These are phyloP conservation scores for Henckelia pumila DNA, from an alignment of 257 asterid genomes.

Conservation along the genomic window DNA sequence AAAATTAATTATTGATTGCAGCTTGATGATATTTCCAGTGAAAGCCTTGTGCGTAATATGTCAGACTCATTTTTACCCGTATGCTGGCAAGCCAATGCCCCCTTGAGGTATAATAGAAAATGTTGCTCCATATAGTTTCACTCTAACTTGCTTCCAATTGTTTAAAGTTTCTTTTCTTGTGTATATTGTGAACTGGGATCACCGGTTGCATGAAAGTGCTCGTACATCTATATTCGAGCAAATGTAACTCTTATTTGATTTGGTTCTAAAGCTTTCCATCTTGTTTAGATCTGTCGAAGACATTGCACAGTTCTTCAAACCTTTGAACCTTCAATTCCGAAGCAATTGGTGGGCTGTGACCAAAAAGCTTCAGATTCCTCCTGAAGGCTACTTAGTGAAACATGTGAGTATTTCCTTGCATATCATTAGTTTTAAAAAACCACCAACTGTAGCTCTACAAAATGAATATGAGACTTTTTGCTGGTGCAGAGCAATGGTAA, in stretches of 20 bases:
- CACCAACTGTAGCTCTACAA: background rate
- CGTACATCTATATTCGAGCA: no score
- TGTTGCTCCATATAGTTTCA: background rate
- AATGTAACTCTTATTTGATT: background rate
- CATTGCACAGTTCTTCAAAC: constrained; percentile 50
- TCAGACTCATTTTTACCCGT: constrained; percentile 61
- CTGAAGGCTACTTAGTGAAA: constrained; percentile 63
- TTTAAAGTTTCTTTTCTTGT: background rate
- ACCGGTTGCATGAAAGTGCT: no score
- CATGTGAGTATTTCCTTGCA: constrained; percentile 38
- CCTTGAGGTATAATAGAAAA: constrained; percentile 42
- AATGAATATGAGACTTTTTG: constrained; percentile 6
- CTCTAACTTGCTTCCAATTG: background rate
- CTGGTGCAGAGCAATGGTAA: constrained; percentile 54
- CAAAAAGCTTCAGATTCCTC: constrained; percentile 59
- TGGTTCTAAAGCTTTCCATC: background rate
- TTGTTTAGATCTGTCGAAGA: constrained; percentile 45
- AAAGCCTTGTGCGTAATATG: constrained; percentile 49
- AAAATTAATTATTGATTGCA: constrained; percentile 29
- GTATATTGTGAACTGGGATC: no score
- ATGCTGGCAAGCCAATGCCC: constrained; percentile 62
- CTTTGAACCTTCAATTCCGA: constrained; percentile 55
- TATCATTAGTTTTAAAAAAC: background rate
- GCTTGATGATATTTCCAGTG: constrained; percentile 50
- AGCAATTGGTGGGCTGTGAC: constrained; percentile 70